A percentile compares a stretch with the other conserved stretches of the same genome.
These are phyloP conservation scores for Drosera spatulata DNA, from an alignment of 179 eudicot genomes.

Conservation along the genomic window DNA sequence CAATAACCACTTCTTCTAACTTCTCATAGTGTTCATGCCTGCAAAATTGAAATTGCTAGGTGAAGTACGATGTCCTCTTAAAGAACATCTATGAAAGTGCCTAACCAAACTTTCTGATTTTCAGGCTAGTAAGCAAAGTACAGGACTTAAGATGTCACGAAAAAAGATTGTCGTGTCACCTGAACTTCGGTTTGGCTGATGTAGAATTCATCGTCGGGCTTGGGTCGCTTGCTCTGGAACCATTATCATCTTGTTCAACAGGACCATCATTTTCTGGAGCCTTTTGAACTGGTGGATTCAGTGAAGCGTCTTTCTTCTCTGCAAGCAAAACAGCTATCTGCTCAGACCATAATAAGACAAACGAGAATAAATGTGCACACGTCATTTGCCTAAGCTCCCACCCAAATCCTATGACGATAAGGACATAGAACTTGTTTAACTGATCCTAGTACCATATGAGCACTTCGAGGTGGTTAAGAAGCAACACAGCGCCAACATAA, in stretches of 20 bases:
- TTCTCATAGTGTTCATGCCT: conserved; percentile 98
- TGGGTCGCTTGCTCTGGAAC: conserved; percentile 16
- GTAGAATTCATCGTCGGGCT: conserved; percentile 15
- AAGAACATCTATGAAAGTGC: neutral
- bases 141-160: neutral
- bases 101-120: neutral
- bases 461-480: too few species aligned
- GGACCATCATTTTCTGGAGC: conserved; percentile 10
- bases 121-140: neutral
- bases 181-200: conserved; percentile 61
- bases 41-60: conserved; percentile 9
- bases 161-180: conserved; percentile 18
- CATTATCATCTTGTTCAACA: conserved; percentile 16
- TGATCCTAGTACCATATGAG: too few species aligned
- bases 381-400: too few species aligned
- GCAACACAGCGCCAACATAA: too few species aligned
- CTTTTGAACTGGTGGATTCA: conserved; percentile 18
- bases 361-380: too few species aligned
- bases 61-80: neutral
- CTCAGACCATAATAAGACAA: too few species aligned
- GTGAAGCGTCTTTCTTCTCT: conserved; percentile 58
- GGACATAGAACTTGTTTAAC: too few species aligned
- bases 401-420: too few species aligned
- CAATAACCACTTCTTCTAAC: conserved; percentile 25
- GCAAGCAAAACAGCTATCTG: too few species aligned